Percentiles rank a stretch among this genome's conserved stretches.
phyloP scores from a whole-genome alignment of 257 asterid species.

The Solanum rostratum region DNA sequence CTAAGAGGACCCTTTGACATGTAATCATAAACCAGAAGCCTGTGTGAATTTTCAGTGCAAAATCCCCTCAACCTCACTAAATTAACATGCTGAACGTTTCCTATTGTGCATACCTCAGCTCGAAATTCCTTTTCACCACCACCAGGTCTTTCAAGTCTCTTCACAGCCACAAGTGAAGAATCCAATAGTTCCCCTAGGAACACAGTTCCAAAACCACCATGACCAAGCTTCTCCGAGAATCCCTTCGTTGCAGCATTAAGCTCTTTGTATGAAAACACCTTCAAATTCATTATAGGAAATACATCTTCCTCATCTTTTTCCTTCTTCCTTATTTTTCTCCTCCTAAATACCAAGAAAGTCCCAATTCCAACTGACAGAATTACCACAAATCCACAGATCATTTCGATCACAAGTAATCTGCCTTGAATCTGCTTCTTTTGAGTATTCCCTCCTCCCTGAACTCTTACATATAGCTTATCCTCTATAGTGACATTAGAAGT shows the following conservation, averaged over 20 bases:
- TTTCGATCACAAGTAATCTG: conserved; percentile 24
- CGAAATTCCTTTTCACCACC: conserved; percentile 74
- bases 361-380: conserved; percentile 26
- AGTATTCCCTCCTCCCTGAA: conserved; percentile 13
- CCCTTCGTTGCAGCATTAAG: conserved; percentile 61
- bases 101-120: conserved; percentile 75
- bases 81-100: conserved; percentile 74
- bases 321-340: conserved; percentile 24
- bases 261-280: conserved; percentile 58
- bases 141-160: conserved; percentile 69
- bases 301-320: conserved; percentile 29
- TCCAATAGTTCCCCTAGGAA: conserved; percentile 52
- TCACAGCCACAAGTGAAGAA: conserved; percentile 58
- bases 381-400: conserved; percentile 32
- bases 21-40: conserved; percentile 68
- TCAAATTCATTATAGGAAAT: conserved; percentile 46
- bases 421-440: conserved; percentile 14
- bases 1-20: conserved; percentile 83
- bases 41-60: conserved; percentile 60
- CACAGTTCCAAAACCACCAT: conserved; percentile 82
- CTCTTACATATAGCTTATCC: conserved; percentile 44
- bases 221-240: conserved; percentile 73
- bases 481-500: conserved; percentile 28
- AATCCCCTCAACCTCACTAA: conserved; percentile 72
- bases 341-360: conserved; percentile 26